A percentile compares a stretch with the other conserved stretches of the same genome.
Conservation (phyloP, 164 flowering plant genomes). For the Nymphaea colorata region DNA sequence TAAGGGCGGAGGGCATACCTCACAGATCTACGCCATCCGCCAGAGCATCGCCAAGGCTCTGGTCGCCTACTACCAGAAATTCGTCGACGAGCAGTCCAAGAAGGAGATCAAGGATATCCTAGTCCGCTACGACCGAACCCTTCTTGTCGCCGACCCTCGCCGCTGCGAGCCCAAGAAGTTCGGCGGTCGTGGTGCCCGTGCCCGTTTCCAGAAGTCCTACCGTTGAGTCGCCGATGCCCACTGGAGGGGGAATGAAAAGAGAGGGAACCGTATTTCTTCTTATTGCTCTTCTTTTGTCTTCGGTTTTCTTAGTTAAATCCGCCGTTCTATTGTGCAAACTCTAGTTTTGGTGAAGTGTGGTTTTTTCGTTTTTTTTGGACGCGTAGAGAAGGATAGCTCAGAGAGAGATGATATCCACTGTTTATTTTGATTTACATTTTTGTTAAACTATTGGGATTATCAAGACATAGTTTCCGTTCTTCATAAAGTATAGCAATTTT, state of each 20-base stretch:
- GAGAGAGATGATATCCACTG: too few relatives aligned
- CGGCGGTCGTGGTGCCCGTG: constrained; percentile 80
- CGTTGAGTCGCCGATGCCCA: constrained; percentile 21
- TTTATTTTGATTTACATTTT: too few relatives aligned
- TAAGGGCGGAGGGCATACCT: constrained; percentile 69
- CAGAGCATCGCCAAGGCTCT: constrained; percentile 80
- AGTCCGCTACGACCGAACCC: constrained; percentile 56
- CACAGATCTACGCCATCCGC: constrained; percentile 74
- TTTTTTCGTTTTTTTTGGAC: too few relatives aligned
- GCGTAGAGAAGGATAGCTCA: too few relatives aligned
- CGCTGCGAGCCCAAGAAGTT: constrained; percentile 89
- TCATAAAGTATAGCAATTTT: too few relatives aligned
- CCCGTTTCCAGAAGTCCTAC: constrained; percentile 78
- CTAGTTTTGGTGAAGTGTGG: background rate
- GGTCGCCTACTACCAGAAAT: constrained; percentile 73
- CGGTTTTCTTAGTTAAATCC: background rate
- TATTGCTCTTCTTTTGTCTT: background rate
- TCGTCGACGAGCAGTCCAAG: constrained; percentile 69
- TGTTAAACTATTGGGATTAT: too few relatives aligned
- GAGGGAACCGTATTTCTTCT: background rate
- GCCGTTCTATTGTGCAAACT: background rate
- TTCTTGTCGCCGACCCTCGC: constrained; percentile 74
- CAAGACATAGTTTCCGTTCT: too few relatives aligned
- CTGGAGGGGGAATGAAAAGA: background rate
- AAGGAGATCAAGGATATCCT: constrained; percentile 75